Base-by-base conservation (phyloP, 176 grass and related monocot species). In the Elymus sibiricus region DNA sequence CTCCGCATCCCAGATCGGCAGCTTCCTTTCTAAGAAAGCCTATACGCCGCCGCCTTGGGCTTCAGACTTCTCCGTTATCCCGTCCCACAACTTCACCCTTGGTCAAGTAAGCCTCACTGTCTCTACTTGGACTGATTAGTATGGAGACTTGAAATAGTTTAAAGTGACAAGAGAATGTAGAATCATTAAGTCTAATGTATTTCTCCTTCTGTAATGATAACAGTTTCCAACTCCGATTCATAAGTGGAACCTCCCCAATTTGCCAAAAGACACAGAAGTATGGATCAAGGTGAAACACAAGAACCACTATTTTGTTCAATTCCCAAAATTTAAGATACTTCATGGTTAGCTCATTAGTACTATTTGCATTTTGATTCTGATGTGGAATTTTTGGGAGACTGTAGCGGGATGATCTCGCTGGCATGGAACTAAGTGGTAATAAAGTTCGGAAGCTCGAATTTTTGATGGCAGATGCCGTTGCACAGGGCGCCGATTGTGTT, bases 361-460 rank as follows among this genome's bases (percentile, higher is more conserved):
- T 82, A 31, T 31, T 87, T 37, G 21, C 31, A 12, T 55, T 81
- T 78, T n/a, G 2, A 4, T 83, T 34, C 83, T 82, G 60, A 89
- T 84, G 67, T 7, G 25, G 32, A 27, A 69, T 24, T 70, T 22
- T 35, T 32, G 66, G 68, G 39, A 74, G 55, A 78, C 64, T 74
- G 42, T 61, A 98, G 96, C 79, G 92, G 60, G 93, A 98, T 46
- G 96, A 98, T 79, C 83, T 98, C 9, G 92, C 96, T 0, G 96
- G 96, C n/a, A 98, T 98, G 96, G 93, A 98, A 49, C 77, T 98
- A 59, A 98, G 96, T 22, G 96, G 96, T 1, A 98, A 98, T 72
- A 98, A 98, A 84, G 96, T 94, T 35, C 81, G 96, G 81, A 98
- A 98, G 83, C 85, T 98, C 22, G 96, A 98, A 65, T 98, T 98